Conservation (phyloP, 306 rosid genomes). For the Canavalia ensiformis region DNA sequence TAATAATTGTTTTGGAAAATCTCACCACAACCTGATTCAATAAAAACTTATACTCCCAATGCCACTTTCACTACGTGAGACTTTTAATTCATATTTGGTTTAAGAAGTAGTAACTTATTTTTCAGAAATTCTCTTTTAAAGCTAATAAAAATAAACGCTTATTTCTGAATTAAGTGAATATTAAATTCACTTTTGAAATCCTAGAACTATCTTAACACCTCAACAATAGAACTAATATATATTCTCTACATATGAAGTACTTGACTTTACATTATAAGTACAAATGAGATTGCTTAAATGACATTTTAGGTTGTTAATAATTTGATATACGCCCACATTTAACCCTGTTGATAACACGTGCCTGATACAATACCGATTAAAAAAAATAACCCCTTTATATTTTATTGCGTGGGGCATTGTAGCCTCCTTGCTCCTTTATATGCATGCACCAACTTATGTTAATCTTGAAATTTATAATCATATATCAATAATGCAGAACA, state of each 20-base stretch:
- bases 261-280: constrained; percentile 3
- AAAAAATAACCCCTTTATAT: background rate
- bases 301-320: background rate
- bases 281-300: background rate
- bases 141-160: no score
- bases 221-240: background rate
- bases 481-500: constrained; percentile 16
- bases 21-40: background rate
- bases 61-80: background rate
- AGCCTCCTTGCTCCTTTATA: constrained; percentile 38
- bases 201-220: background rate
- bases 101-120: no score
- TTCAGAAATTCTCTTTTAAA: no score
- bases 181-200: background rate
- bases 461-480: background rate
- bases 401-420: constrained; percentile 29
- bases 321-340: constrained; percentile 13
- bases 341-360: constrained; percentile 24
- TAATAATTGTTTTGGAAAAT: no score
- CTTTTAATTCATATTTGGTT: background rate
- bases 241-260: background rate
- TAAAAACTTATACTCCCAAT: background rate
- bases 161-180: background rate
- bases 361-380: background rate
- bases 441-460: constrained; percentile 43